phyloP scores from a whole-genome alignment of 768 basidiomycete species.

The Mycena floridula region DNA sequence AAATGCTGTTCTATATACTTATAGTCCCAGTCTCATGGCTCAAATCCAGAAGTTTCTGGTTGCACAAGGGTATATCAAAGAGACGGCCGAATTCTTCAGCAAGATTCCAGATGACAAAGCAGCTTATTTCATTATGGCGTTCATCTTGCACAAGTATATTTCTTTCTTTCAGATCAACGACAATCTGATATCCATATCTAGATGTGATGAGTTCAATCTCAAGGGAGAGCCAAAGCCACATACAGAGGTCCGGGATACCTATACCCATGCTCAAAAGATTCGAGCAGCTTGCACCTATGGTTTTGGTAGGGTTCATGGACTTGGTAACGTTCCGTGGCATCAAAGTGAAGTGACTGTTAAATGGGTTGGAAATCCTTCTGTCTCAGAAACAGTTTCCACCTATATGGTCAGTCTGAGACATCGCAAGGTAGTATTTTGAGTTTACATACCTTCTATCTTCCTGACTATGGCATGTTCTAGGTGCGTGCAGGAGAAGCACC shows the following conservation, averaged over 20 bases:
- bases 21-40: constrained; percentile 10
- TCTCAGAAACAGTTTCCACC: constrained; percentile 10
- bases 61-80: constrained; percentile 10
- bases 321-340: constrained; percentile 11
- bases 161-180: not conserved
- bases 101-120: constrained; percentile 9
- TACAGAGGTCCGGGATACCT: not conserved
- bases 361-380: constrained; percentile 13
- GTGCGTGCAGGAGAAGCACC: constrained; percentile 9
- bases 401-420: constrained; percentile 13
- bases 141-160: constrained; percentile 10
- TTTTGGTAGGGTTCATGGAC: constrained; percentile 6
- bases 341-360: constrained; percentile 3
- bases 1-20: not conserved
- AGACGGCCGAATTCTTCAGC: constrained; percentile 13
- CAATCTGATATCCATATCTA: not conserved
- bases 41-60: constrained; percentile 12
- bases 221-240: constrained; percentile 5
- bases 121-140: constrained; percentile 9
- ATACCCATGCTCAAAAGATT: constrained; percentile 11
- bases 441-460: not conserved
- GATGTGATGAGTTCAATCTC: constrained; percentile 9
- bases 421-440: constrained; percentile 12
- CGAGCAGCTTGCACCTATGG: constrained; percentile 11
- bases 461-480: not conserved